Percentiles rank a stretch among this genome's conserved stretches.
These are phyloP conservation scores for Globisporangium cylindrosporum DNA, from an alignment of 352 stramenopile genomes.

Conservation along the genomic window DNA sequence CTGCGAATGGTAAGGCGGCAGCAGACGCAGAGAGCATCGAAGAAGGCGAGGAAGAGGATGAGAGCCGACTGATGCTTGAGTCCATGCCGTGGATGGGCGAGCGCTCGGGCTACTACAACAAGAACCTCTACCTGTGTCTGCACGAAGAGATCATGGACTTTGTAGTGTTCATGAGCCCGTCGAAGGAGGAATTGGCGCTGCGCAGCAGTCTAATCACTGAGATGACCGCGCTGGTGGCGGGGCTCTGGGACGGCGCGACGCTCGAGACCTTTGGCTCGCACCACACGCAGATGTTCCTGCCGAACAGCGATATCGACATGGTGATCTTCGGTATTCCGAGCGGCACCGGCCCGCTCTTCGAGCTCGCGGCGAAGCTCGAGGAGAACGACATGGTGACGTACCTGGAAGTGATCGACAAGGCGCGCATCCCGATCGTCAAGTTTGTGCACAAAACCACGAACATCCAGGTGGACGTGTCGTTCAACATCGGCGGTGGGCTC, in stretches of 20 bases:
- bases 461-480: constrained; percentile 93
- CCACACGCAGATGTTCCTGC: constrained; percentile 90
- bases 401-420: constrained; percentile 94
- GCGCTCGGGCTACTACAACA: constrained; percentile 49
- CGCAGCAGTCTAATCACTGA: constrained; percentile 70
- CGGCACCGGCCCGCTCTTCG: constrained; percentile 55
- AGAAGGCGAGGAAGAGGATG: constrained; percentile 29
- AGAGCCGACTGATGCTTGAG: constrained; percentile 38
- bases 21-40: constrained; percentile 10
- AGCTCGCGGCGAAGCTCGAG: constrained; percentile 49
- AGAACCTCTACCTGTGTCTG: constrained; percentile 84
- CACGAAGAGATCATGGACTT: constrained; percentile 97
- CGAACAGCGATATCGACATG: constrained; percentile 94
- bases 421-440: constrained; percentile 96
- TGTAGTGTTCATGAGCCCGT: constrained; percentile 88
- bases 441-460: constrained; percentile 88
- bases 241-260: constrained; percentile 54
- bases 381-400: constrained; percentile 82
- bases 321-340: constrained; percentile 77
- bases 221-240: constrained; percentile 62
- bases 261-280: constrained; percentile 92
- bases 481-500: constrained; percentile 82
- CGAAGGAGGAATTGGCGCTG: constrained; percentile 62
- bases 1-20: neutral
- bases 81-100: constrained; percentile 67